Conservation (phyloP, 371 early-diverging fungal species). For the Mortierella sp. region DNA sequence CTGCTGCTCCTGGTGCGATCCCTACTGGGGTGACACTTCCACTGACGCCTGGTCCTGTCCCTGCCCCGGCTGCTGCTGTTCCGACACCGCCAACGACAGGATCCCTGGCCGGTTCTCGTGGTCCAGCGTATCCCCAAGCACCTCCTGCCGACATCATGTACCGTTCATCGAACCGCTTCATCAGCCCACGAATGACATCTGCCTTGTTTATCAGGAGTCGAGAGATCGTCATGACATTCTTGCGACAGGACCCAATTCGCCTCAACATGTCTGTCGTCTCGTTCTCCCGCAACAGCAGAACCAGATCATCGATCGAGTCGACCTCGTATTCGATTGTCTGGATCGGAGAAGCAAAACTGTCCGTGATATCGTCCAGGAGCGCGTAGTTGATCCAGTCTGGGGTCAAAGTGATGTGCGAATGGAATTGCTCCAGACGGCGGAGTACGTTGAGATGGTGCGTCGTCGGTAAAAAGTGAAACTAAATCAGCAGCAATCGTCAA, state of each 20-base stretch:
- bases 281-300: slow-evolving; percentile 88
- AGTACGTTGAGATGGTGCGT: slow-evolving; percentile 84
- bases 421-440: slow-evolving; percentile 75
- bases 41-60: slow-evolving; percentile 35
- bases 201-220: slow-evolving; percentile 83
- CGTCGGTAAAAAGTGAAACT: slow-evolving; percentile 81
- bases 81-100: not conserved
- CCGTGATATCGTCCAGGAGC: slow-evolving; percentile 87
- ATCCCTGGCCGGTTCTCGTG: slow-evolving; percentile 9
- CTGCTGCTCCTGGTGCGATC: slow-evolving; percentile 1
- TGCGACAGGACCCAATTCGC: slow-evolving; percentile 87
- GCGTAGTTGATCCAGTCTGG: slow-evolving; percentile 93
- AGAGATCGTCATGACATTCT: slow-evolving; percentile 81
- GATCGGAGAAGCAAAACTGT: slow-evolving; percentile 85
- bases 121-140: slow-evolving; percentile 39
- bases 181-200: slow-evolving; percentile 84
- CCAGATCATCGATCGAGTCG: slow-evolving; percentile 92
- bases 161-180: slow-evolving; percentile 79
- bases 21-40: not conserved
- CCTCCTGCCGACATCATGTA: slow-evolving; percentile 15
- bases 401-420: slow-evolving; percentile 41
- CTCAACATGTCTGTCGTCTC: slow-evolving; percentile 91
- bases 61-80: slow-evolving; percentile 9
- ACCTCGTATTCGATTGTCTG: slow-evolving; percentile 89
- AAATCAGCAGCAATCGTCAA: slow-evolving; percentile 1